A percentile compares a stretch with the other conserved stretches of the same genome.
These are phyloP conservation scores for Porodaedalea pini DNA, from an alignment of 1,284 basidiomycete species.

Conservation along the genomic window DNA sequence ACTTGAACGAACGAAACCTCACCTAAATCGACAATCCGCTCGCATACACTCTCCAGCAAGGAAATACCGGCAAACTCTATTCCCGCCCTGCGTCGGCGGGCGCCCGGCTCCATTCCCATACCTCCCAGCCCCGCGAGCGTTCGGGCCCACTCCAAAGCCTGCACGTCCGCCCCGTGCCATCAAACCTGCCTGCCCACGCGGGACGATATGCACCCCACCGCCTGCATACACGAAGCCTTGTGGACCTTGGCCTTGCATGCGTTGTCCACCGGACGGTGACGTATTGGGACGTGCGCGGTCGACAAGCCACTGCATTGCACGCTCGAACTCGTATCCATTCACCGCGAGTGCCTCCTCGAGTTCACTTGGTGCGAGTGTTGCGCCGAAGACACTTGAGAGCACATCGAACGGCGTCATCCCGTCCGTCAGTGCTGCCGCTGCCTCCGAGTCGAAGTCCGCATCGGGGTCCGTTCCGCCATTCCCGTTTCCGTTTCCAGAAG, in stretches of 20 bases:
- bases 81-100: conserved; percentile 50
- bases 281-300: conserved; percentile 55
- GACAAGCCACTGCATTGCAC: conserved; percentile 89
- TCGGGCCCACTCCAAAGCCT: conserved; percentile 22
- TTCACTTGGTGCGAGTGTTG: conserved; percentile 83
- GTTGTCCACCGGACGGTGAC: conserved; percentile 23
- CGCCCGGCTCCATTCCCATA: conserved; percentile 58
- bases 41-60: conserved; percentile 93
- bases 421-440: conserved; percentile 62
- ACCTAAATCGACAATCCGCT: conserved; percentile 98
- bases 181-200: conserved; percentile 42
- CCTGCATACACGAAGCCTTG: conserved; percentile 49
- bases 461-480: conserved; percentile 32
- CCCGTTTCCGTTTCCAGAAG: not conserved
- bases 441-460: conserved; percentile 50
- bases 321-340: conserved; percentile 92
- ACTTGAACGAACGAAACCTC: conserved; percentile 27
- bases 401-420: conserved; percentile 98
- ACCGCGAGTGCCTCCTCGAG: conserved; percentile 88
- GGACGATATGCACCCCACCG: conserved; percentile 53
- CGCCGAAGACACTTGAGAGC: conserved; percentile 88
- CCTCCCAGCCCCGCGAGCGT: conserved; percentile 41
- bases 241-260: conserved; percentile 16
- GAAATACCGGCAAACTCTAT: conserved; percentile 92
- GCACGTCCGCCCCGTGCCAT: conserved; percentile 42